Evolutionary conservation across 257 asterid species (phyloP).

Genomic region (Anisodus acutangulus): DNA sequence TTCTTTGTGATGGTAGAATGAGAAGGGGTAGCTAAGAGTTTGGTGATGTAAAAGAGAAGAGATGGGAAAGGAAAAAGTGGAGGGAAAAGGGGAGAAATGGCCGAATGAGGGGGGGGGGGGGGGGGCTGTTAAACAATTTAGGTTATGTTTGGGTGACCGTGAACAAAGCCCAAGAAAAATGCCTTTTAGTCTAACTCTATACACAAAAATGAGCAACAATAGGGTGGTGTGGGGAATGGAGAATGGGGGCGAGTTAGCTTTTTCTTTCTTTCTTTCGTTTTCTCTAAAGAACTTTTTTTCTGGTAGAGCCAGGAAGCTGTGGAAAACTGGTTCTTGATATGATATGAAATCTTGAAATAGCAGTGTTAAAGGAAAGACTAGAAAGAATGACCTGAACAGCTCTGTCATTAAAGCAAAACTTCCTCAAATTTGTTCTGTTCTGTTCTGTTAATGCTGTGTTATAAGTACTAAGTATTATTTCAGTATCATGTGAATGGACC

Average conservation of each 20-base stretch:
- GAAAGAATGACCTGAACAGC: background rate
- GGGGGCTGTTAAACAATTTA: background rate
- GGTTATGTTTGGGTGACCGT: conserved; percentile 14
- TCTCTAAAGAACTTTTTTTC: background rate
- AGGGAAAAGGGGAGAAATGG: background rate
- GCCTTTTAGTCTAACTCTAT: conserved; percentile 17
- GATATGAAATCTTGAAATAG: conserved; percentile 23
- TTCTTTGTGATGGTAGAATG: background rate
- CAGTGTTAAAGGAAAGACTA: background rate
- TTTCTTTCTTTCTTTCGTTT: background rate
- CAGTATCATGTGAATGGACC: background rate
- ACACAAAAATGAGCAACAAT: background rate
- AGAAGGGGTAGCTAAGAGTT: background rate
- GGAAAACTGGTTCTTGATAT: conserved; percentile 6
- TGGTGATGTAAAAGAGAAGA: too few relatives aligned
- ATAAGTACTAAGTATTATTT: background rate
- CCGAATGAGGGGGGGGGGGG: background rate
- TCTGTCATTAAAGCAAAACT: background rate
- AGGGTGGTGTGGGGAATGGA: background rate
- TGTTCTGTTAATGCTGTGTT: background rate
- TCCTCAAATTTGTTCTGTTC: conserved; percentile 19
- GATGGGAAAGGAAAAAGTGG: background rate
- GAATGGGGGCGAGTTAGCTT: too few relatives aligned
- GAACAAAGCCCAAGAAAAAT: conserved; percentile 27
- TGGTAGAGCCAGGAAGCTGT: conserved; percentile 16